Percentiles rank a stretch among this genome's conserved stretches.
phyloP scores from a whole-genome alignment of 1,139 yeast genomes.

The Hemisphaericaspora subhashii region DNA sequence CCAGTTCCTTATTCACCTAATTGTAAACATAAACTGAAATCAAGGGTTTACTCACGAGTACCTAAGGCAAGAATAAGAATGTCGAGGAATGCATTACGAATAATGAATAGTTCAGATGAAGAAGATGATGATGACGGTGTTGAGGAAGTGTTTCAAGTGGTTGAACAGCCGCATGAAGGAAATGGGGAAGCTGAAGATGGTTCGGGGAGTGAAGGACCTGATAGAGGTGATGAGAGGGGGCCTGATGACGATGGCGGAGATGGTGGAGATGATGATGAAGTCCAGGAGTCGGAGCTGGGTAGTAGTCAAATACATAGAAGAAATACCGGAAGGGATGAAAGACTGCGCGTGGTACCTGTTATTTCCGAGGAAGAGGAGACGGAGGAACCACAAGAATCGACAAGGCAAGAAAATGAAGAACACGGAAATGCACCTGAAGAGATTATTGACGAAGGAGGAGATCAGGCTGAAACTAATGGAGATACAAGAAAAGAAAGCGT shows the following conservation, averaged over 20 bases:
- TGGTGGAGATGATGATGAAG: neutral
- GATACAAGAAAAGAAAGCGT: constrained; percentile 2
- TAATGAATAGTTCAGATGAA: constrained; percentile 12
- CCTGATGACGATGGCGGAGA: neutral
- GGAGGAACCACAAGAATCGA: neutral
- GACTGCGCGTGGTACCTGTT: neutral
- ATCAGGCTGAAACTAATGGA: too few species aligned
- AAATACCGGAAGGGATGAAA: too few species aligned
- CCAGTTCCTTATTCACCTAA: constrained; percentile 1
- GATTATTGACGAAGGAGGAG: neutral
- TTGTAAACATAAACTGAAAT: too few species aligned
- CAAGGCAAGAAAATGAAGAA: neutral
- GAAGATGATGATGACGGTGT: constrained; percentile 2
- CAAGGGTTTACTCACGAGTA: too few species aligned
- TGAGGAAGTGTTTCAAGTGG: neutral
- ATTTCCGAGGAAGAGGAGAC: neutral
- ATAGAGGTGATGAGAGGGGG: neutral
- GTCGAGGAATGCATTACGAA: constrained; percentile 8
- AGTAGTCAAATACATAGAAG: neutral
- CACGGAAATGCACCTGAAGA: neutral
- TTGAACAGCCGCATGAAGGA: neutral
- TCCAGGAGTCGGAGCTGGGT: neutral
- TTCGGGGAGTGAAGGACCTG: neutral
- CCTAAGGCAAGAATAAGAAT: constrained; percentile 3
- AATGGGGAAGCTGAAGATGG: neutral